Evolutionary conservation across 257 asterid species (phyloP).

Genomic region (Capsicum baccatum): DNA sequence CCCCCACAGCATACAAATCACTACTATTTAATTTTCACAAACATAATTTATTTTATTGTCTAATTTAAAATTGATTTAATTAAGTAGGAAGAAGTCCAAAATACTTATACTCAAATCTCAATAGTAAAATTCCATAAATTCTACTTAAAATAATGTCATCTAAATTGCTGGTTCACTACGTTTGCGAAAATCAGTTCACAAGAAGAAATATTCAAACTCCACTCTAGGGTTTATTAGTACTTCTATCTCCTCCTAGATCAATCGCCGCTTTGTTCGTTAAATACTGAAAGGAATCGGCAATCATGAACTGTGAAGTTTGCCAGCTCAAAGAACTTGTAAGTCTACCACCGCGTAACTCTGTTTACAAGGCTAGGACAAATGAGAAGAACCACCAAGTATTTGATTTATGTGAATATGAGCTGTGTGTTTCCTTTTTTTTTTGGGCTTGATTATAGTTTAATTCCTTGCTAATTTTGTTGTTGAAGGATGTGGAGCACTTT

Average conservation of each 20-base stretch:
- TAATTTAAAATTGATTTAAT: neutral
- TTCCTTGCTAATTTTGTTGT: constrained; percentile 1
- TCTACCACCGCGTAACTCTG: neutral
- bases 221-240: neutral
- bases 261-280: neutral
- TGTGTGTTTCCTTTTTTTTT: neutral
- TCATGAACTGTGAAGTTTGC: constrained; percentile 86
- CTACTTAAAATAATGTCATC: neutral
- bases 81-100: neutral
- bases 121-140: neutral
- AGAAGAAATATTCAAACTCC: neutral
- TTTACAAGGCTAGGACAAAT: too few relatives aligned
- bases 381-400: neutral
- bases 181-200: neutral
- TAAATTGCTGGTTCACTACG: neutral
- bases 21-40: neutral
- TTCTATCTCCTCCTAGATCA: constrained; percentile 1
- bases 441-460: neutral
- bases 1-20: neutral
- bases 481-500: constrained; percentile 92
- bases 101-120: neutral
- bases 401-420: neutral
- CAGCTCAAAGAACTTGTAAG: constrained; percentile 94
- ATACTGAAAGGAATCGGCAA: neutral
- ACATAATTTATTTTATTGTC: too few relatives aligned